Evolutionary conservation across 805 yeast genomes (phyloP).

Genomic region (Monosporozyma solicola): DNA sequence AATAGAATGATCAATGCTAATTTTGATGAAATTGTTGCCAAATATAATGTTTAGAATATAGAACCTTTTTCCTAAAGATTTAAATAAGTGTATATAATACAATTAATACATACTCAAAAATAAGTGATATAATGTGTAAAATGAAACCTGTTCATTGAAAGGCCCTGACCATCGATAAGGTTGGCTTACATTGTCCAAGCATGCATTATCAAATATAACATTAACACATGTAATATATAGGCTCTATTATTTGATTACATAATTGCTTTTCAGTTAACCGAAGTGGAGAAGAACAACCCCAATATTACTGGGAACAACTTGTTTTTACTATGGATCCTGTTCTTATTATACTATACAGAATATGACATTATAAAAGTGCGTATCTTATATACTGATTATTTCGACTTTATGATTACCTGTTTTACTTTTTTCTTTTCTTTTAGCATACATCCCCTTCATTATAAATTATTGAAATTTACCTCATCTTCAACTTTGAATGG

Average conservation of each 20-base stretch:
- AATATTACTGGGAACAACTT: not conserved
- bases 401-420: not conserved
- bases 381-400: not conserved
- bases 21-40: conserved; percentile 62
- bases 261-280: too few species aligned
- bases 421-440: not conserved
- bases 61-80: not conserved
- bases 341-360: not conserved
- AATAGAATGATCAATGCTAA: conserved; percentile 49
- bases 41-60: conserved; percentile 32
- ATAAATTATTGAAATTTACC: conserved; percentile 16
- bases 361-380: not conserved
- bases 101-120: not conserved
- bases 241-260: too few species aligned
- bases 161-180: too few species aligned
- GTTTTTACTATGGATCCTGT: not conserved
- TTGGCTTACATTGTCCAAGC: too few species aligned
- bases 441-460: not conserved
- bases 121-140: not conserved
- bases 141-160: not conserved
- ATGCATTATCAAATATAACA: too few species aligned
- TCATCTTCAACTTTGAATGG: conserved; percentile 28
- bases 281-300: not conserved
- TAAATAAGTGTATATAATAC: not conserved
- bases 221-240: too few species aligned